Conservation (phyloP, 2,329 filamentous ascomycete species). For the Beauveria rudraprayagi region DNA sequence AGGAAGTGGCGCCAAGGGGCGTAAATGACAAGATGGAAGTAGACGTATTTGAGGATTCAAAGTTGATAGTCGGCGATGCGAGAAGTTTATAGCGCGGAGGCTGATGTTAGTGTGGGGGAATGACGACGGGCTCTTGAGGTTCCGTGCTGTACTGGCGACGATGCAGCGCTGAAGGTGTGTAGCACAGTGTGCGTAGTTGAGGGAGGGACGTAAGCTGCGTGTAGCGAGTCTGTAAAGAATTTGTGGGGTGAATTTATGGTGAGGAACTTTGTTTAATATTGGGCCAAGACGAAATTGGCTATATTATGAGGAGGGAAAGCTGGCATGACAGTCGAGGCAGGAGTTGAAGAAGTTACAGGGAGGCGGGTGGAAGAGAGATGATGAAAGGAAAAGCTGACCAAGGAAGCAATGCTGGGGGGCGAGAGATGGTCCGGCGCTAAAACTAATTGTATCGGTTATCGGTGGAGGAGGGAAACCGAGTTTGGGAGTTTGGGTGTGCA, state of each 20-base stretch:
- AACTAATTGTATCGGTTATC: constrained; percentile 6
- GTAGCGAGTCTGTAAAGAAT: neutral
- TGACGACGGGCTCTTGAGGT: neutral
- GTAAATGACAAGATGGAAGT: neutral
- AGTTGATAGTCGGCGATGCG: neutral
- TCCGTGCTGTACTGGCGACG: neutral
- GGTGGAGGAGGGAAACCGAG: neutral
- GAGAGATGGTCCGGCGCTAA: neutral
- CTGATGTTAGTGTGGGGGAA: neutral
- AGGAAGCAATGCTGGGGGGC: constrained; percentile 8
- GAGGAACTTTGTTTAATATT: neutral
- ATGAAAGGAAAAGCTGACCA: neutral
- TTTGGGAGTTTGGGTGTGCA: neutral
- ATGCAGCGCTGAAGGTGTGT: neutral
- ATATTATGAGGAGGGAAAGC: neutral
- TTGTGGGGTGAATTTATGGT: neutral
- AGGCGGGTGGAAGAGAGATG: neutral
- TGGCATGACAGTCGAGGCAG: constrained; percentile 2
- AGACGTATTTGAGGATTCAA: no score
- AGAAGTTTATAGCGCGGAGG: neutral
- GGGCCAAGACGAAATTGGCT: neutral
- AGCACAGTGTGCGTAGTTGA: neutral
- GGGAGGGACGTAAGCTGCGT: neutral
- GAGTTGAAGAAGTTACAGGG: neutral
- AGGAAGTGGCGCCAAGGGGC: neutral